These are phyloP conservation scores for Xylariaceae sp. DNA, from an alignment of 2,329 filamentous ascomycete species.

Conservation along the genomic window DNA sequence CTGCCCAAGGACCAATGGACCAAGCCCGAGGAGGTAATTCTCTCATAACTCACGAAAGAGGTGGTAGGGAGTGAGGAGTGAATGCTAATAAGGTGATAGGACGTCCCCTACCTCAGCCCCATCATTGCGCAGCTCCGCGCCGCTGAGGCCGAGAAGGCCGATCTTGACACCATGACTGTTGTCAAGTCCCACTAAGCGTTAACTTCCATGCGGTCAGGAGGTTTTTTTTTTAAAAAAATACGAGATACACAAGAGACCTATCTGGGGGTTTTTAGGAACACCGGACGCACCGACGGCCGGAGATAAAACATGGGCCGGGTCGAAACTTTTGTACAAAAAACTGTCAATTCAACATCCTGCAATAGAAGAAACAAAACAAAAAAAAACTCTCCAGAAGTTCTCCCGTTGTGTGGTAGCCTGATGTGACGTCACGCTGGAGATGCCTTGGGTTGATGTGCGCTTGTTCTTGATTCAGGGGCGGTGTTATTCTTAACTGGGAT, in stretches of 20 bases:
- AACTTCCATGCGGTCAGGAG: background rate
- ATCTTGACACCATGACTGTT: slow-evolving; percentile 32
- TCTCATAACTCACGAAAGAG: background rate
- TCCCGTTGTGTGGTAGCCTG: no score
- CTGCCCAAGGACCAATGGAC: slow-evolving; percentile 59
- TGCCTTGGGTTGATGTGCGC: no score
- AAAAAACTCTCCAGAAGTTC: no score
- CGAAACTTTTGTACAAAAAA: background rate
- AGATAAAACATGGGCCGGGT: background rate
- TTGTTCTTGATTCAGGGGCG: no score
- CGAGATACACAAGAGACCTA: background rate
- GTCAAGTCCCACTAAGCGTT: slow-evolving; percentile 28
- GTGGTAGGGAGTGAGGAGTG: background rate
- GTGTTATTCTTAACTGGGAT: no score
- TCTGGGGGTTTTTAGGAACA: background rate
- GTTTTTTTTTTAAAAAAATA: background rate
- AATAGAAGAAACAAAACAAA: background rate
- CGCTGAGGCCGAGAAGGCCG: slow-evolving; percentile 47
- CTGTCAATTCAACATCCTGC: background rate
- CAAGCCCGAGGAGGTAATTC: slow-evolving; percentile 46
- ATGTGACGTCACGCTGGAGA: no score
- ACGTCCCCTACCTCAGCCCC: slow-evolving; percentile 49
- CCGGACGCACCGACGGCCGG: background rate
- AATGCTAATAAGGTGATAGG: slow-evolving; percentile 32
- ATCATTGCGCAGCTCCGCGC: slow-evolving; percentile 48